Evolutionary conservation across 23 red algal species (phyloP), one percentile per base, ranked within the genome.

Genomic region (Gracilaria caudata): DNA sequence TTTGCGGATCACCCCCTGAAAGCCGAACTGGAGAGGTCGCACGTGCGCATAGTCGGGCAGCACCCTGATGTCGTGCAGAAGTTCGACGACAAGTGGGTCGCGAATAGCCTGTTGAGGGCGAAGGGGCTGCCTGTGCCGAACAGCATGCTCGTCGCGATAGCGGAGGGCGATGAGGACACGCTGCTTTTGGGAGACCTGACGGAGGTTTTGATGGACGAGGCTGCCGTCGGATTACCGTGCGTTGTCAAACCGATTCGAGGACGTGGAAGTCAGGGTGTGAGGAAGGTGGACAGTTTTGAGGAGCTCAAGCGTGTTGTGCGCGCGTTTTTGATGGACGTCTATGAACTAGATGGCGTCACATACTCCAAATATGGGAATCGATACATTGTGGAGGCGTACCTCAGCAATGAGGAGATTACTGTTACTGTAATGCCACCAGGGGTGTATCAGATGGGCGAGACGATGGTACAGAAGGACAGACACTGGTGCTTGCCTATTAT

Each of bases 31-130:
- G n/a, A 3, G 19, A 45, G 8, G 68, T 38, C 37, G 25, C 21
- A 45, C 37, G 23, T 73, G 8, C 68, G 68, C n/a, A 28, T 73
- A 21, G 68, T 73, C 3, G 68, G 68, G 3, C 68, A 73, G 21
- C 68, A 38, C 20, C 68, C 68, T 0, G 68, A 38, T 0, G 24
- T 4, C 0, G 68, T 73, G 68, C 21, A 73, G 25, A 38, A 45
- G n/a, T 73, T 43, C 68, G 68, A 73, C 44, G 68, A 73, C 68
- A 73, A 73, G 68, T 38, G 37, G 25, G 68, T 73, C 21, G 68
- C 68, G 4, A 45, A 38, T 45, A 45, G 37, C 37, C 21, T 45
- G 68, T 3, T 73, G 68, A 38, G 68, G 68, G 37, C 37, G 25
- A 20, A 45, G 8, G 68, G 68, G 19, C 38, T 73, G 37, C 25